Evolutionary conservation across 257 asterid genomes (phyloP).

Genomic region (Solanum chilense): DNA sequence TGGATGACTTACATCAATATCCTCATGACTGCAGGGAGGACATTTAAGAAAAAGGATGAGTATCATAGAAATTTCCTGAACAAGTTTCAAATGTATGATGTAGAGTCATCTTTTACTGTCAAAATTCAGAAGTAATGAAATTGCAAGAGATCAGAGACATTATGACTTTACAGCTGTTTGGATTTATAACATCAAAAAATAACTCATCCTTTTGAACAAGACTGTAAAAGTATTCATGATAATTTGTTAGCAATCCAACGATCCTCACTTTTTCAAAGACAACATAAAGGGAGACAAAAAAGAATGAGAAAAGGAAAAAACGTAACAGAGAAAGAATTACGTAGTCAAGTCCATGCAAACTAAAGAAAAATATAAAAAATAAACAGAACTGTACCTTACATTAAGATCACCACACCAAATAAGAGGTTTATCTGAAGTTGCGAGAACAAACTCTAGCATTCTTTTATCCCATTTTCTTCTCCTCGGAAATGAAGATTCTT

Average conservation of each 20-base stretch:
- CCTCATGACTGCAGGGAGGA: constrained; percentile 66
- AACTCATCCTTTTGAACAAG: background rate
- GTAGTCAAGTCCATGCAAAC: background rate
- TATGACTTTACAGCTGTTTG: background rate
- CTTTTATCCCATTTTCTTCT: constrained; percentile 99
- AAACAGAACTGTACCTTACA: constrained; percentile 51
- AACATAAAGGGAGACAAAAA: background rate
- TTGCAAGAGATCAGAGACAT: background rate
- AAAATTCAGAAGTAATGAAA: background rate
- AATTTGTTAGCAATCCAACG: background rate
- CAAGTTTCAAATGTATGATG: background rate
- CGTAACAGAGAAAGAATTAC: background rate
- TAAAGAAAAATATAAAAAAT: background rate
- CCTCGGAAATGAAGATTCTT: constrained; percentile 76
- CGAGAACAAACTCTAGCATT: constrained; percentile 62
- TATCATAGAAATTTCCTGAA: background rate
- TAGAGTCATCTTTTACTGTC: background rate
- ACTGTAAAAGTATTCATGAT: background rate
- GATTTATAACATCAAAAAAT: background rate
- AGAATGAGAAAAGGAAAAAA: background rate
- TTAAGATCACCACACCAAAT: constrained; percentile 98
- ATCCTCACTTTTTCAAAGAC: background rate
- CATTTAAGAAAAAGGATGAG: background rate
- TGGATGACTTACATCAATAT: constrained; percentile 91
- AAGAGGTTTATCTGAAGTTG: constrained; percentile 72